phyloP scores from a whole-genome alignment of 169 alveolate genomes.

The Perkinsus chesapeaki region DNA sequence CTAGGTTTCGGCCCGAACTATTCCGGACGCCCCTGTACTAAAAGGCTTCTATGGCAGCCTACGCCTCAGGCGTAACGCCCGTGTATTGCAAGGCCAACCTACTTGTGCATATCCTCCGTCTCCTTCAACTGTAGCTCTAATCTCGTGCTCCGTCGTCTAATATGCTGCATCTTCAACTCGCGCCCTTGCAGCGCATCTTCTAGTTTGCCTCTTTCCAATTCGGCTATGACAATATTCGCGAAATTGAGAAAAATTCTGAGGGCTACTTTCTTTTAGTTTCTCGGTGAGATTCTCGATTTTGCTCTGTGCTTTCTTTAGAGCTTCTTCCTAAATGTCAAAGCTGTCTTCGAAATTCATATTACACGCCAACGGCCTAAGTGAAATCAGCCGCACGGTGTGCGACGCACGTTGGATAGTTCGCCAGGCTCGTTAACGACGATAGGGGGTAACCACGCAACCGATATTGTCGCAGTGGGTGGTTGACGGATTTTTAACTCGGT shows the following conservation, averaged over 20 bases:
- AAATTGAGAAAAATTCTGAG: no score
- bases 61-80: not conserved
- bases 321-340: not conserved
- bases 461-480: no score
- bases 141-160: not conserved
- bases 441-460: no score
- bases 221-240: not conserved
- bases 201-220: not conserved
- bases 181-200: not conserved
- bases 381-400: no score
- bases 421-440: no score
- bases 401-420: no score
- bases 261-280: not conserved
- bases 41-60: not conserved
- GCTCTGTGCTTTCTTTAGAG: not conserved
- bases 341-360: not conserved
- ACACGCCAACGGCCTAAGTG: no score
- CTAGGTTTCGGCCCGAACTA: no score
- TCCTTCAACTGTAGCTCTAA: not conserved
- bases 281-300: not conserved
- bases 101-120: not conserved
- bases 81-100: not conserved
- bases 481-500: no score
- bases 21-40: no score
- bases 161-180: not conserved